Base-by-base conservation (phyloP, 768 basidiomycete genomes). In the Hygrophoropsis aurantiaca region DNA sequence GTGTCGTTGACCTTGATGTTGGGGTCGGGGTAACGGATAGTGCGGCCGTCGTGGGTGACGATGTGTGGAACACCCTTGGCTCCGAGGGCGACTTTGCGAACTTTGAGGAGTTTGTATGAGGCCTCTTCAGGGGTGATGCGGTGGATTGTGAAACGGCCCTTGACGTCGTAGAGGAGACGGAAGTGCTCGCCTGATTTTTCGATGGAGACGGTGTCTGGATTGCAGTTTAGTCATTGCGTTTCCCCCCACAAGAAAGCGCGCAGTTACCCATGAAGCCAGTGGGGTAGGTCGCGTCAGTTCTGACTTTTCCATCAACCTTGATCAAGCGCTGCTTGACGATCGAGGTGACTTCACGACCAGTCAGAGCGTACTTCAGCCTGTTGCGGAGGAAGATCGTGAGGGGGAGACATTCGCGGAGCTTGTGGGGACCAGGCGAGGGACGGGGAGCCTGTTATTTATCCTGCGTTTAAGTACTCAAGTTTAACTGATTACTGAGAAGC, bases 161-260 rank as follows among this genome's bases (percentile, higher is more conserved):
- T 99, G 74, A 98, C 86, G 68, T 98, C 97, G 80, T 98, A 98
- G 35, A 99, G 80, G 51, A 98, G 83, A 71, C 97, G 95, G 87
- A 98, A 99, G 79, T 98, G 87, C 74, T 99, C 97, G 74, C 87
- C 90, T 20, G 95, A 97, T 71, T 97, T 95, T 74, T 99, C 95
- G 54, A 99, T 90, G 51, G 91, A 84, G 68, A 99, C 81, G 55
- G 97, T 95, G 71, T 99, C 95, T 95, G 19, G 25, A 20, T 33
- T 19, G 35, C 36, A 49, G 42, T 24, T 54, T 21, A n/a, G n/a
- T 23, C 23, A 25, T 9, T 8, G 33, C 42, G 4, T 11, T 5
- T 21, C 11, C 6, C 16, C 18, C 19, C 21, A 7, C 19, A 13
- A 30, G 33, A 45, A 26, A 37, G 37, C 21, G 20, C 1, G n/a